Conservation (phyloP, 2,329 filamentous ascomycete genomes). For the Sclerotinia glacialis region DNA sequence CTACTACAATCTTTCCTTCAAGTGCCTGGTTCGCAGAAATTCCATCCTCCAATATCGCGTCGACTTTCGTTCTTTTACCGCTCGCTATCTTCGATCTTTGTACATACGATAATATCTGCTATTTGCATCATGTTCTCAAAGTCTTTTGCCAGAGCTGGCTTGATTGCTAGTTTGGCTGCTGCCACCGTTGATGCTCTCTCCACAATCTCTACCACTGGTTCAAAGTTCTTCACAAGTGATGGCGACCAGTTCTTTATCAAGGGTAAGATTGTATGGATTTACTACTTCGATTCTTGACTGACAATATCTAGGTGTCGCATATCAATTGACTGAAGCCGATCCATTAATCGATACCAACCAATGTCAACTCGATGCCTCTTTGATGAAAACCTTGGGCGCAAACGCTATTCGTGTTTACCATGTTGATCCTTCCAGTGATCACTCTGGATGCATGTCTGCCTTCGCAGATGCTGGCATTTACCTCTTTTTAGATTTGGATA, state of each 20-base stretch:
- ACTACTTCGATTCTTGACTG: conserved; percentile 22
- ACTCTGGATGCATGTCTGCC: conserved; percentile 75
- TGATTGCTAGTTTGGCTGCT: conserved; percentile 34
- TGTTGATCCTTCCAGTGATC: conserved; percentile 68
- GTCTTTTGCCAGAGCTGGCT: conserved; percentile 27
- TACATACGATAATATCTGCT: conserved; percentile 18
- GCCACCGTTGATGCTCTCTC: conserved; percentile 42
- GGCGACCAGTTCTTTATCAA: conserved; percentile 83
- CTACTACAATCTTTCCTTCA: conserved; percentile 2
- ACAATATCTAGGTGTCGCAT: conserved; percentile 62
- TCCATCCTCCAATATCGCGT: neutral
- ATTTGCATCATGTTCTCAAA: conserved; percentile 32
- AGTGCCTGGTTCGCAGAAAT: conserved; percentile 5
- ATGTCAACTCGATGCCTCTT: conserved; percentile 68
- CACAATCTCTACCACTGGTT: conserved; percentile 58
- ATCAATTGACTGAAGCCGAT: conserved; percentile 63
- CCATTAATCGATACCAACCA: conserved; percentile 74
- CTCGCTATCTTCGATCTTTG: conserved; percentile 10
- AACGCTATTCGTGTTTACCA: conserved; percentile 89
- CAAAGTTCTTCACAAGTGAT: conserved; percentile 82
- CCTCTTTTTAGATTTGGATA: conserved; percentile 78
- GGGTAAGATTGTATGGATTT: conserved; percentile 48
- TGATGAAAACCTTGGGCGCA: conserved; percentile 78
- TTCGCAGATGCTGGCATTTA: conserved; percentile 82
- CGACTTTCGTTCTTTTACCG: conserved; percentile 6